Evolutionary conservation across 192 early-diverging fungal genomes (phyloP).

Genomic region (Linnemannia zychae): DNA sequence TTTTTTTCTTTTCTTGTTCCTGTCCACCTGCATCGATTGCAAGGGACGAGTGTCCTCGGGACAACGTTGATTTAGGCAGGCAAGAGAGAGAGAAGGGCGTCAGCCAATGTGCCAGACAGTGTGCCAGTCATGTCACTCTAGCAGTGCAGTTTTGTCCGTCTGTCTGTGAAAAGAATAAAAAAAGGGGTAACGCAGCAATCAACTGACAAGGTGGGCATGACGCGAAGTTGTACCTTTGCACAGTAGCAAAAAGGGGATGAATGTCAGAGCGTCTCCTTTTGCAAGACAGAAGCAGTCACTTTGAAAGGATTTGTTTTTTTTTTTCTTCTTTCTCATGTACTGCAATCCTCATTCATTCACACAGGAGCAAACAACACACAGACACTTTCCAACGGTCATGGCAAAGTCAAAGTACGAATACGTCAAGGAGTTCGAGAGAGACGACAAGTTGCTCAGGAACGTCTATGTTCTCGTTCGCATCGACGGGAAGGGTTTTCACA

Average conservation of each 20-base stretch:
- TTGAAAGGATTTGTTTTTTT: background rate
- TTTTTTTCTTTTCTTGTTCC: background rate
- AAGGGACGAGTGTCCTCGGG: background rate
- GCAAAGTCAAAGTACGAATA: slow-evolving; percentile 96
- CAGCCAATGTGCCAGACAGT: background rate
- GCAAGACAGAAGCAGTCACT: background rate
- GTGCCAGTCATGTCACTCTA: background rate
- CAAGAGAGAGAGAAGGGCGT: background rate
- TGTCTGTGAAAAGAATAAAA: slow-evolving; percentile 21
- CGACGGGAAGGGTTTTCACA: slow-evolving; percentile 93
- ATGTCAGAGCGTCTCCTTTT: too few species aligned
- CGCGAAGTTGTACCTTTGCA: background rate
- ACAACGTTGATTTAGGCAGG: background rate
- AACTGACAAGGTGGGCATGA: slow-evolving; percentile 5
- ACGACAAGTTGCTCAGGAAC: slow-evolving; percentile 82
- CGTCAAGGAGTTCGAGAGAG: slow-evolving; percentile 89
- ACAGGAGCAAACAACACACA: background rate
- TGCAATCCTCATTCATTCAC: background rate
- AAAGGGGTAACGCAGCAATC: slow-evolving; percentile 33
- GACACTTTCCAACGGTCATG: slow-evolving; percentile 62
- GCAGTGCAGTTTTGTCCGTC: background rate
- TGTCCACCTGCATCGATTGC: slow-evolving; percentile 2
- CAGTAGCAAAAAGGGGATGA: background rate
- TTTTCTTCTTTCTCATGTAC: background rate
- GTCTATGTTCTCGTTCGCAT: slow-evolving; percentile 93